phyloP scores from a whole-genome alignment of 768 basidiomycete species.

The Pilatotrama ljubarskyi region DNA sequence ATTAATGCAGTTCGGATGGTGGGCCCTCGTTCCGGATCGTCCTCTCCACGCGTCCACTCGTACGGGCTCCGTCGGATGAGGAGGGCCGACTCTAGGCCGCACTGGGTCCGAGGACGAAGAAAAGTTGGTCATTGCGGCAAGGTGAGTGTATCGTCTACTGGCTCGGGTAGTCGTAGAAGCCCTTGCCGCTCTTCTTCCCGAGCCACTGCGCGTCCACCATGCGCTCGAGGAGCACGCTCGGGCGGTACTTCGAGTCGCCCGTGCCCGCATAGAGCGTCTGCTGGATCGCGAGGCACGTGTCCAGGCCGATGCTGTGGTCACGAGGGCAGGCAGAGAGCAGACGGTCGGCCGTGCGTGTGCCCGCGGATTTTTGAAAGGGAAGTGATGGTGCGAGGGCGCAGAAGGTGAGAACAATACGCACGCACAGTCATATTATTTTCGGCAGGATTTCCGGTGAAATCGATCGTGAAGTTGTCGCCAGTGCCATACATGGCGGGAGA shows the following conservation, averaged over 20 bases:
- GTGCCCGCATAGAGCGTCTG: slow-evolving; percentile 87
- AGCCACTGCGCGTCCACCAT: slow-evolving; percentile 98
- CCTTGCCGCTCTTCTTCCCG: slow-evolving; percentile 90
- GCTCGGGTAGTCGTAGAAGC: slow-evolving; percentile 83
- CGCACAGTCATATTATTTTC: neutral
- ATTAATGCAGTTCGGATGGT: neutral
- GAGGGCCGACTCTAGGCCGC: neutral
- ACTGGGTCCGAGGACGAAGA: neutral
- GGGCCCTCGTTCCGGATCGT: neutral
- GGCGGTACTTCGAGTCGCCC: slow-evolving; percentile 93
- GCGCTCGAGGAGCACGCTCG: slow-evolving; percentile 82
- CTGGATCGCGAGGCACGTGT: slow-evolving; percentile 94
- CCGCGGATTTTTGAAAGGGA: neutral
- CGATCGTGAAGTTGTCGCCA: neutral
- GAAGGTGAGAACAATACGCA: neutral
- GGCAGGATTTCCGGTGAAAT: no score
- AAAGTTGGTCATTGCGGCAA: neutral
- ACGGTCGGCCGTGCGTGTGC: neutral
- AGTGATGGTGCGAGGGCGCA: neutral
- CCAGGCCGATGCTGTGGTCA: slow-evolving; percentile 81
- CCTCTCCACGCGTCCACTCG: neutral
- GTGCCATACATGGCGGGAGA: neutral
- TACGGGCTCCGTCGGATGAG: no score
- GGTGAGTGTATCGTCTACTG: slow-evolving; percentile 2
- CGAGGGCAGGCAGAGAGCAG: neutral